Evolutionary conservation across 192 early-diverging fungal species (phyloP).

Genomic region (Backusella luteola): DNA sequence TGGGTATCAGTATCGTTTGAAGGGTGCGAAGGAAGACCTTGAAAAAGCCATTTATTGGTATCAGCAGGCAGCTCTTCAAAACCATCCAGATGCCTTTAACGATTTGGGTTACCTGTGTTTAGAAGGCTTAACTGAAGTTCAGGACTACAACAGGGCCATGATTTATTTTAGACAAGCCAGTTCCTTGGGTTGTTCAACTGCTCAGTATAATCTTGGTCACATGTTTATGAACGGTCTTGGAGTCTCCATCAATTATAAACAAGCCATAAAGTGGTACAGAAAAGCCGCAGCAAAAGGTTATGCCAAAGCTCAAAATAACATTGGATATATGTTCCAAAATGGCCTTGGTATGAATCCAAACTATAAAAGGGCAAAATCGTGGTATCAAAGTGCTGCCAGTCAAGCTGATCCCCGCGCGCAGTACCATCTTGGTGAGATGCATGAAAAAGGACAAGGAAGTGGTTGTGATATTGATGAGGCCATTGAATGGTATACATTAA

Average conservation of each 20-base stretch:
- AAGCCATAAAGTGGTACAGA: neutral
- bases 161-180: neutral
- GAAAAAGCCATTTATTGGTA: neutral
- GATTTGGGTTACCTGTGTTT: neutral
- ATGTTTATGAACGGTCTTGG: constrained; percentile 6
- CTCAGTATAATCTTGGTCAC: neutral
- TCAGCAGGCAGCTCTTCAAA: neutral
- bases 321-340: neutral
- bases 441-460: constrained; percentile 1
- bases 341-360: neutral
- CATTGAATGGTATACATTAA: neutral
- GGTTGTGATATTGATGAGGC: neutral
- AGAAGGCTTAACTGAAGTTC: neutral
- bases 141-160: neutral
- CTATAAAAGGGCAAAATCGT: neutral
- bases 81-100: neutral
- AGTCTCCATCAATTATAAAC: neutral
- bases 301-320: neutral
- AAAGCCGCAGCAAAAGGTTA: neutral
- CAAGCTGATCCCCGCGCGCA: neutral
- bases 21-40: neutral
- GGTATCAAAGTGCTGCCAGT: neutral
- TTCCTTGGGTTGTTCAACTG: neutral
- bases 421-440: neutral
- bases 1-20: neutral